Conservation (phyloP, 2,329 filamentous ascomycete species). For the Magnaporthiopsis poae region DNA sequence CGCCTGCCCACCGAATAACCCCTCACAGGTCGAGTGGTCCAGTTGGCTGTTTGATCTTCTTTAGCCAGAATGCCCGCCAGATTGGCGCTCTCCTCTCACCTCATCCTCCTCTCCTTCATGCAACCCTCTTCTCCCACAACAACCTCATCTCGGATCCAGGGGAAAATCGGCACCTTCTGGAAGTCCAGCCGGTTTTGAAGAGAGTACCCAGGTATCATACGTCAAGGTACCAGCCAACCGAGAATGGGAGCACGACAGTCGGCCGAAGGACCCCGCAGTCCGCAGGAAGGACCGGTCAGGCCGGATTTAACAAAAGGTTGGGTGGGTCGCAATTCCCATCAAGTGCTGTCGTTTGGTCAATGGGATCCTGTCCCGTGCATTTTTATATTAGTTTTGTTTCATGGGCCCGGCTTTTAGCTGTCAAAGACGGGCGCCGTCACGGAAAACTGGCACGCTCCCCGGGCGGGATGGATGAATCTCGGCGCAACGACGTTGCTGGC, state of each 20-base stretch:
- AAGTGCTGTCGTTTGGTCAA: neutral
- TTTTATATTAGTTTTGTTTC: neutral
- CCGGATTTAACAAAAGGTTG: neutral
- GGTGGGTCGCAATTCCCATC: neutral
- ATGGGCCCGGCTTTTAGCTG: neutral
- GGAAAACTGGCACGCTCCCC: too few species aligned
- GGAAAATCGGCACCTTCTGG: neutral
- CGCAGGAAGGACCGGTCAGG: neutral
- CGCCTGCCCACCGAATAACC: neutral
- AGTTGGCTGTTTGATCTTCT: conserved; percentile 25
- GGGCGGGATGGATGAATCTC: neutral
- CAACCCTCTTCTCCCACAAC: neutral
- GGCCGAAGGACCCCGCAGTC: neutral
- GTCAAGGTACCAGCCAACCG: too few species aligned
- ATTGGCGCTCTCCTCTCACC: neutral
- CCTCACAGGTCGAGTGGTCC: neutral
- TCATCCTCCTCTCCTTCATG: conserved; percentile 6
- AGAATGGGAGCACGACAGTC: neutral
- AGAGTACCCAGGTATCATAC: neutral
- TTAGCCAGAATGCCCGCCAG: conserved; percentile 27
- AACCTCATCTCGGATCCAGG: neutral
- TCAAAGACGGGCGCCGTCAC: neutral
- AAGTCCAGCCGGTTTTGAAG: neutral
- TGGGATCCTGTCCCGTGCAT: neutral
- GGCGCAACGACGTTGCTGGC: neutral